Conservation (phyloP, 129 eudicot genomes). For the Helianthus tuberosus region DNA sequence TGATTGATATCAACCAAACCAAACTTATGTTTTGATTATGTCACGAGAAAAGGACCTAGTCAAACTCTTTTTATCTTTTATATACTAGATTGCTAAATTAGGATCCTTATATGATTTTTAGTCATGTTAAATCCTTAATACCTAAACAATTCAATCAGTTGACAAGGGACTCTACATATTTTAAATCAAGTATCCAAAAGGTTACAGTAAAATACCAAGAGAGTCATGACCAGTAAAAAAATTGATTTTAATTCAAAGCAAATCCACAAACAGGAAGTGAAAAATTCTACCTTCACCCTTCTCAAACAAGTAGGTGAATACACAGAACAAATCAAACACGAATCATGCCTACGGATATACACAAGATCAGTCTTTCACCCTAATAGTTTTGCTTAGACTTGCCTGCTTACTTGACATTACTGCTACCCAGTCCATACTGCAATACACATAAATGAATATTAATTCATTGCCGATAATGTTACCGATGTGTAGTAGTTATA, state of each 20-base stretch:
- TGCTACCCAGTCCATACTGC: constrained; percentile 61
- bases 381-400: constrained; percentile 19
- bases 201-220: too few relatives aligned
- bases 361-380: background rate
- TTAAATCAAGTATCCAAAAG: too few relatives aligned
- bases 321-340: constrained; percentile 1
- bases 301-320: constrained; percentile 1
- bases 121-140: too few relatives aligned
- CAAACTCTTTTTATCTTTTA: too few relatives aligned
- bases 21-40: background rate
- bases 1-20: background rate
- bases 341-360: constrained; percentile 8
- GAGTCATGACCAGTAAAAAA: background rate
- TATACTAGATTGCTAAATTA: too few relatives aligned
- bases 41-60: too few relatives aligned
- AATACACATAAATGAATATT: constrained; percentile 6
- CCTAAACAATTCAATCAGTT: too few relatives aligned
- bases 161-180: too few relatives aligned
- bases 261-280: constrained; percentile 8
- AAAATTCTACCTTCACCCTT: constrained; percentile 13
- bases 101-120: too few relatives aligned
- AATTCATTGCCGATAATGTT: background rate
- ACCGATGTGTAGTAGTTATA: background rate
- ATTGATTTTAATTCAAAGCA: constrained; percentile 9
- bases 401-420: constrained; percentile 30